Conservation (phyloP, 257 asterid species). For the Ilex asprella region DNA sequence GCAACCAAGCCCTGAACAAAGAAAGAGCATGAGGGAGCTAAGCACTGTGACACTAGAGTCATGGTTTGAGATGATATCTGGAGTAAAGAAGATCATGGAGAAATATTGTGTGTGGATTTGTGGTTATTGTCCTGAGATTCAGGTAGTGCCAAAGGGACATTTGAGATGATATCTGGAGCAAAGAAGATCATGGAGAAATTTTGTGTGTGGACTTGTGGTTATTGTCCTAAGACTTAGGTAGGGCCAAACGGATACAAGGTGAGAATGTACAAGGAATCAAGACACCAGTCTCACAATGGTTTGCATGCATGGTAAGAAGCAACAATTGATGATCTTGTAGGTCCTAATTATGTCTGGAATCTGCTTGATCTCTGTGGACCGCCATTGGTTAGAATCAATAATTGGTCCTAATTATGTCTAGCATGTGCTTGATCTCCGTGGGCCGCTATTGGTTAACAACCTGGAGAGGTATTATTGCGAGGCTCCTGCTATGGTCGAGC, state of each 20-base stretch:
- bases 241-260: slow-evolving; percentile 2
- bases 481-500: slow-evolving; percentile 1
- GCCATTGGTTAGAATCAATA: not conserved
- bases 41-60: not conserved
- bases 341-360: not conserved
- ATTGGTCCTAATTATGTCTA: not conserved
- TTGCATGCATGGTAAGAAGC: slow-evolving; percentile 4
- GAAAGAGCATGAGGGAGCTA: not conserved
- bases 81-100: not conserved
- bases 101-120: not conserved
- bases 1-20: not conserved
- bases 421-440: not conserved
- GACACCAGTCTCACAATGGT: not conserved
- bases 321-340: not conserved
- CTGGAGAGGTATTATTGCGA: not conserved
- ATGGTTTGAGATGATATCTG: slow-evolving; percentile 3
- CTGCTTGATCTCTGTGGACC: not conserved
- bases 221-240: not conserved
- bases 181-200: not conserved
- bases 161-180: slow-evolving; percentile 1
- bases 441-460: not conserved
- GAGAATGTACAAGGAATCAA: not conserved
- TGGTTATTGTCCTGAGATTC: not conserved
- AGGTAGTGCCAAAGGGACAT: not conserved
- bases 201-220: slow-evolving; percentile 2